Conservation (phyloP, 768 basidiomycete genomes). For the Paxillus rubicundulus region DNA sequence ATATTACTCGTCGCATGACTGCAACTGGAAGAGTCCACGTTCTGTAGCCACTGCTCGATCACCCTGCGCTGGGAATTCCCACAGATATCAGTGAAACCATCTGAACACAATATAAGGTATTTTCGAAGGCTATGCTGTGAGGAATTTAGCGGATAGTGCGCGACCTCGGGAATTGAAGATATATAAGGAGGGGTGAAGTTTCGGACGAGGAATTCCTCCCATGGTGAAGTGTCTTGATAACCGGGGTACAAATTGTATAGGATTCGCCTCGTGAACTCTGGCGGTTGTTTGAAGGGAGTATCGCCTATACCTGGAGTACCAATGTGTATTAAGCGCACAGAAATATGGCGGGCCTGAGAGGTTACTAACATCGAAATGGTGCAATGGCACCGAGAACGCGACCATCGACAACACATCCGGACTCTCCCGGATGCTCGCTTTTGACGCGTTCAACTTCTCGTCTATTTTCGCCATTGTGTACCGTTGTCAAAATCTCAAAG, state of each 20-base stretch:
- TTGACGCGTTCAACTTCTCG: slow-evolving; percentile 63
- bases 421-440: slow-evolving; percentile 65
- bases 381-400: slow-evolving; percentile 77
- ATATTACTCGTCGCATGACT: slow-evolving; percentile 37
- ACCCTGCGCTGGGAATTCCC: slow-evolving; percentile 46
- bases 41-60: slow-evolving; percentile 51
- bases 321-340: slow-evolving; percentile 9
- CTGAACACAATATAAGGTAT: slow-evolving; percentile 63
- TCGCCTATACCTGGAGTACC: slow-evolving; percentile 57
- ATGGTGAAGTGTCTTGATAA: slow-evolving; percentile 55
- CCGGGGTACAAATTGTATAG: slow-evolving; percentile 66
- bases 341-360: slow-evolving; percentile 12
- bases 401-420: slow-evolving; percentile 61
- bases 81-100: slow-evolving; percentile 65
- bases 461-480: slow-evolving; percentile 70
- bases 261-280: slow-evolving; percentile 61
- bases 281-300: slow-evolving; percentile 72
- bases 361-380: slow-evolving; percentile 66
- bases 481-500: slow-evolving; percentile 57
- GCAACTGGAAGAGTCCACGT: slow-evolving; percentile 33
- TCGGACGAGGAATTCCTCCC: slow-evolving; percentile 65
- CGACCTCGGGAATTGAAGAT: slow-evolving; percentile 60
- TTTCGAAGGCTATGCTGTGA: slow-evolving; percentile 33
- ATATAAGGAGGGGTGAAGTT: slow-evolving; percentile 68
- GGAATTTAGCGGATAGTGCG: slow-evolving; percentile 47